phyloP scores from a whole-genome alignment of 2,329 filamentous ascomycete species.

The Arachnopeziza araneosa region DNA sequence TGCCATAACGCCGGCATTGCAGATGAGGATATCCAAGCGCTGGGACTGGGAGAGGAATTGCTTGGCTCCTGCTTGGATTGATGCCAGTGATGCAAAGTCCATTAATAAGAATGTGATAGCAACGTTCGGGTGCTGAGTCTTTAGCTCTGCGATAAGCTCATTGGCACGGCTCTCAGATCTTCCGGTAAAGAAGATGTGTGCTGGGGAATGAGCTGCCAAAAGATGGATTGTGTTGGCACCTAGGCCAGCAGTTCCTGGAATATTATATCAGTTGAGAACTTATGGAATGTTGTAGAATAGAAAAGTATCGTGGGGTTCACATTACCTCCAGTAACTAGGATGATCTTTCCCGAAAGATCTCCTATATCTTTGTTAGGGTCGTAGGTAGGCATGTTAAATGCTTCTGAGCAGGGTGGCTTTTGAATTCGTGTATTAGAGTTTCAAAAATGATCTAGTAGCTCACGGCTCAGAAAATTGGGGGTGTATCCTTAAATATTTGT shows the following conservation, averaged over 20 bases:
- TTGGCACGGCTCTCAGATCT: constrained; percentile 33
- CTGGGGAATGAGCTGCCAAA: constrained; percentile 36
- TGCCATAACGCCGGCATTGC: constrained; percentile 42
- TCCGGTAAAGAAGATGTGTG: constrained; percentile 34
- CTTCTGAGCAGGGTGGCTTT: neutral
- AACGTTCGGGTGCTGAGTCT: constrained; percentile 5
- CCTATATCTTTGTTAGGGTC: constrained; percentile 29
- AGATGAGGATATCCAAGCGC: constrained; percentile 41
- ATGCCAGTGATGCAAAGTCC: constrained; percentile 41
- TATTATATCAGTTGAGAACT: neutral
- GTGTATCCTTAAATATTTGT: too few relatives aligned
- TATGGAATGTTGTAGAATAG: neutral
- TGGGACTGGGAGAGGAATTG: constrained; percentile 31
- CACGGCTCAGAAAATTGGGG: too few relatives aligned
- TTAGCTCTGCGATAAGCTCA: constrained; percentile 15
- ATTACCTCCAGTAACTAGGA: constrained; percentile 41
- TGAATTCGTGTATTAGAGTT: neutral
- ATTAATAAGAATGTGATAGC: constrained; percentile 16
- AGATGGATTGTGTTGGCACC: constrained; percentile 37
- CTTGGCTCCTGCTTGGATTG: constrained; percentile 37
- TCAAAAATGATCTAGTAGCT: neutral
- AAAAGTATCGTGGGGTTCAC: neutral
- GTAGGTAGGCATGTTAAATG: neutral
- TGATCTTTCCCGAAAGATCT: constrained; percentile 34
- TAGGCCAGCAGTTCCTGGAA: constrained; percentile 40